These are phyloP conservation scores for Hypomyces rosellus DNA, from an alignment of 2,329 filamentous ascomycete species.

Conservation along the genomic window DNA sequence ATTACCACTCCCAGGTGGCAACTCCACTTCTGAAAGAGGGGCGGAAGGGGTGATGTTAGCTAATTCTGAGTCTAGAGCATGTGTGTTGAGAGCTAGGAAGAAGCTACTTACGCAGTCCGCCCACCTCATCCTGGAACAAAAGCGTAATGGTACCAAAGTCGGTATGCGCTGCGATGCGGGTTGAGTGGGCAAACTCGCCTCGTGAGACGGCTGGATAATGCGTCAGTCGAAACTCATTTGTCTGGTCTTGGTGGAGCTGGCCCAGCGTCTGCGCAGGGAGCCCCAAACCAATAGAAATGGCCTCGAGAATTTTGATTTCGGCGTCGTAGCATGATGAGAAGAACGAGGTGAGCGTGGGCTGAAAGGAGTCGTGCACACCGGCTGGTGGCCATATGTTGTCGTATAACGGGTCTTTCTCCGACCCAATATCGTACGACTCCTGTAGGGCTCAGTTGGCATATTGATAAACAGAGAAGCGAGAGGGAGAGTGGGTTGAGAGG, in stretches of 20 bases:
- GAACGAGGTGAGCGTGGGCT: conserved; percentile 3
- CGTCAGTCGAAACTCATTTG: conserved; percentile 49
- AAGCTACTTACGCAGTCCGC: conserved; percentile 27
- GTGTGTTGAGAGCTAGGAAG: neutral
- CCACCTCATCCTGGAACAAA: conserved; percentile 39
- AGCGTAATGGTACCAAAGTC: conserved; percentile 38
- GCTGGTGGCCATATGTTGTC: conserved; percentile 6
- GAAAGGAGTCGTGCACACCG: conserved; percentile 4
- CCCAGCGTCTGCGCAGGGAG: conserved; percentile 2
- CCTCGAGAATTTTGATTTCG: conserved; percentile 4
- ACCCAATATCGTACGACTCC: conserved; percentile 9
- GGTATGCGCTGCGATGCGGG: conserved; percentile 23
- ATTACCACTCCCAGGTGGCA: conserved; percentile 3
- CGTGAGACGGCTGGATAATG: conserved; percentile 38
- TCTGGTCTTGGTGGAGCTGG: conserved; percentile 1
- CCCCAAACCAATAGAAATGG: conserved; percentile 4
- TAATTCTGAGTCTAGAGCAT: neutral
- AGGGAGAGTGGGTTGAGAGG: neutral
- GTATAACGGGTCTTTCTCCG: conserved; percentile 1
- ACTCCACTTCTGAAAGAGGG: conserved; percentile 1
- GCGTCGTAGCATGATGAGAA: conserved; percentile 1
- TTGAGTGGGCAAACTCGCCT: conserved; percentile 11
- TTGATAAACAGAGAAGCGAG: neutral
- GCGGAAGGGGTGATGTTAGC: too few relatives aligned
- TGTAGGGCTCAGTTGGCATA: neutral